Conservation (phyloP, 495 filamentous ascomycete genomes). For the Pyrenula aspistea region DNA sequence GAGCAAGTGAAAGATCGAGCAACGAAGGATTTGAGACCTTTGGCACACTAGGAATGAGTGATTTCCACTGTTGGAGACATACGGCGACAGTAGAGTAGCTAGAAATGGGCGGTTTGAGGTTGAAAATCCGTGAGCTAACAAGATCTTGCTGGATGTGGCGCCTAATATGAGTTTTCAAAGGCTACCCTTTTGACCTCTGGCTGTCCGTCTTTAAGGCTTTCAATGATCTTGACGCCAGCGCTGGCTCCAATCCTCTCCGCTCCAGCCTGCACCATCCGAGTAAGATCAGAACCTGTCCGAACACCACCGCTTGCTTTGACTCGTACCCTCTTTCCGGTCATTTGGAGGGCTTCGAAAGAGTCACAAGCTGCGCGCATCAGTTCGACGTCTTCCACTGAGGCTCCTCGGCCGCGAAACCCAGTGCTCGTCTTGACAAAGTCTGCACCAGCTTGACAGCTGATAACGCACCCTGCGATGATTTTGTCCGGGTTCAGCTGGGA, state of each 20-base stretch:
- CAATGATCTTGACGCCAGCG: constrained; percentile 43
- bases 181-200: not conserved
- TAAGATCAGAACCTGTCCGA: constrained; percentile 35
- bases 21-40: too few relatives aligned
- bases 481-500: constrained; percentile 39
- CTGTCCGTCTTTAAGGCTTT: constrained; percentile 4
- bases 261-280: constrained; percentile 50
- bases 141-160: too few relatives aligned
- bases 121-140: too few relatives aligned
- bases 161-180: not conserved
- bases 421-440: constrained; percentile 63
- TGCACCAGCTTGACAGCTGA: constrained; percentile 45
- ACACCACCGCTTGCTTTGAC: constrained; percentile 61
- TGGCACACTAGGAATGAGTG: too few relatives aligned
- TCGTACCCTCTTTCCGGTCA: constrained; percentile 29
- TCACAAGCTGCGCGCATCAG: constrained; percentile 40
- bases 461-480: constrained; percentile 46
- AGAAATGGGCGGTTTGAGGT: too few relatives aligned
- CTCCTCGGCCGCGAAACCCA: constrained; percentile 51
- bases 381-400: constrained; percentile 39
- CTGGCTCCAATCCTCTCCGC: constrained; percentile 54
- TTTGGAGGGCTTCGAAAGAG: constrained; percentile 12
- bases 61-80: too few relatives aligned
- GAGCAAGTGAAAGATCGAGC: too few relatives aligned
- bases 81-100: too few relatives aligned